Base-by-base conservation (phyloP, 1,284 basidiomycete species). In the Retiboletus flavoniger region DNA sequence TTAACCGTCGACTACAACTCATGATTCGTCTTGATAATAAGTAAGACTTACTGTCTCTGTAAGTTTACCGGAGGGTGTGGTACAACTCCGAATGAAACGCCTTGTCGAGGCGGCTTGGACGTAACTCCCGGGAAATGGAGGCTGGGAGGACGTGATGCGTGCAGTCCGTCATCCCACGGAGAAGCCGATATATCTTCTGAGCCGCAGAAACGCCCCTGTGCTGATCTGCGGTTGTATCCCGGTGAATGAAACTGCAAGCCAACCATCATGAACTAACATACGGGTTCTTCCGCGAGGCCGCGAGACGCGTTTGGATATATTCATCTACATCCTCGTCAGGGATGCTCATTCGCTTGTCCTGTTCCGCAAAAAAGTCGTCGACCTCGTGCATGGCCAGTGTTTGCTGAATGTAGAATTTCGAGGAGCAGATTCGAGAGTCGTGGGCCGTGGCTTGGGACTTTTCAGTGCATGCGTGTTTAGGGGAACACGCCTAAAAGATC, bases 311-410 rank as follows among this genome's bases (percentile, higher is more conserved):
- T 41, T 48, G 58, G 45, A 75, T 52, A 51, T 72, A 78, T 39
- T 72, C 65, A 10, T 72, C 68, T 32, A 71, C 58, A 21, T 73
- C 71, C 57, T 83, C 80, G 36, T 82, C 77, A n/a, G 80, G 77
- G 16, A 79, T 56, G 41, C 72, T 75, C 80, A 85, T 80, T 14
- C 73, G 75, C 50, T 70, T 69, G 50, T 84, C 78, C 64, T 79
- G 78, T 65, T 83, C 81, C 7, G 63, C 66, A 59, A 79, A 84
- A 59, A 81, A 85, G 0, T 66, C 63, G 13, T 80, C 72, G 5
- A 75, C 66, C 35, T 66, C 63, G 4, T 61, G 29, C 69, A 70
- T 71, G 38, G 39, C 24, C 6, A 11, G 6, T n/a, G 7, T 14
- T 17, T 9, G 24, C 44, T 38, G 28, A 34, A 36, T 3, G 36